These are phyloP conservation scores for Chamaenerion angustifolium DNA, from an alignment of 345 rosid genomes.

Conservation along the genomic window DNA sequence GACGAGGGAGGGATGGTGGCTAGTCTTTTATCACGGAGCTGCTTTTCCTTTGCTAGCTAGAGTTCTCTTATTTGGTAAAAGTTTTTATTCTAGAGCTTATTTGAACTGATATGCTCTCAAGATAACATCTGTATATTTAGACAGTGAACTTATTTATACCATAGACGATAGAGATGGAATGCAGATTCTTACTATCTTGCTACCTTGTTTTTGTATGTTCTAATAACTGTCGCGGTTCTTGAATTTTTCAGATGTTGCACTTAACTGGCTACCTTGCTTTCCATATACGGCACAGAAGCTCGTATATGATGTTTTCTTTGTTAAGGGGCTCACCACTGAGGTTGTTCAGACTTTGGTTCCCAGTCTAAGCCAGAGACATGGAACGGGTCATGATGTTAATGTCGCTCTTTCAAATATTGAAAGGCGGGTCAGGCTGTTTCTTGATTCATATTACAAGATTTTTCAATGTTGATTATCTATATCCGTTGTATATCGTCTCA, in stretches of 20 bases:
- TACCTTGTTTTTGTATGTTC: too few species aligned
- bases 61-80: slow-evolving; percentile 54
- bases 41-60: slow-evolving; percentile 63
- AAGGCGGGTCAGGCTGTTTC: slow-evolving; percentile 27
- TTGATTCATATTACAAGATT: too few species aligned
- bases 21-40: slow-evolving; percentile 50
- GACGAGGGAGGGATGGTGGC: slow-evolving; percentile 41
- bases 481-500: too few species aligned
- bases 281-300: slow-evolving; percentile 55
- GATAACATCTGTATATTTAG: not conserved
- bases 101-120: not conserved
- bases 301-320: slow-evolving; percentile 72
- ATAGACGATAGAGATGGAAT: too few species aligned
- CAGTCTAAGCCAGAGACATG: slow-evolving; percentile 26
- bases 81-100: not conserved
- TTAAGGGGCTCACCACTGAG: slow-evolving; percentile 46
- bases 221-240: too few species aligned
- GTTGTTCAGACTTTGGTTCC: slow-evolving; percentile 77
- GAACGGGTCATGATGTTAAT: slow-evolving; percentile 22
- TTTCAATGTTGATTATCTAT: not conserved
- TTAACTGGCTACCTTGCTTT: slow-evolving; percentile 87
- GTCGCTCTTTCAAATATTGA: slow-evolving; percentile 48
- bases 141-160: too few species aligned
- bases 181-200: too few species aligned
- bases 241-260: slow-evolving; percentile 56